A percentile compares a stretch with the other conserved stretches of the same genome.
Conservation (phyloP, 1,284 basidiomycete species). For the Tylopilus sp. region DNA sequence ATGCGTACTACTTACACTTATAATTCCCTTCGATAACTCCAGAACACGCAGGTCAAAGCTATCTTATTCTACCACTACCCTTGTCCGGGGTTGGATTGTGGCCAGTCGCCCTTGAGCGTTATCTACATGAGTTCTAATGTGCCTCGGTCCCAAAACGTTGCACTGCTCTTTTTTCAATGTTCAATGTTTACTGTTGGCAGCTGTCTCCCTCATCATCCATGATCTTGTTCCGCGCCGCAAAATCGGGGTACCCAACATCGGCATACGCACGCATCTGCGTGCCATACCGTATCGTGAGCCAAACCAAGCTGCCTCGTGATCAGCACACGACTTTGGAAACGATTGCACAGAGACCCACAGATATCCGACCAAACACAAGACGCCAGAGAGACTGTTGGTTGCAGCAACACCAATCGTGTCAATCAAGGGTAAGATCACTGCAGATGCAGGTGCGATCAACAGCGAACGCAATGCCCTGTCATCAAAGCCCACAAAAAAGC, state of each 20-base stretch:
- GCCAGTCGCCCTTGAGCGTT: neutral
- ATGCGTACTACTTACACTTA: no score
- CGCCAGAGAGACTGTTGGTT: slow-evolving; percentile 61
- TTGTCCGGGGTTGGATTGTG: no score
- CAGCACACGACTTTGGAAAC: neutral
- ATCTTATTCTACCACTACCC: no score
- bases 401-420: slow-evolving; percentile 63
- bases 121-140: neutral
- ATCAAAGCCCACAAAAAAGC: slow-evolving; percentile 9
- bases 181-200: neutral
- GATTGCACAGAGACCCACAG: slow-evolving; percentile 45
- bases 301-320: slow-evolving; percentile 47
- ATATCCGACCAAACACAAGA: slow-evolving; percentile 57
- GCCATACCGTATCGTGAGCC: slow-evolving; percentile 57
- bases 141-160: neutral
- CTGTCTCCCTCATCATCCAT: neutral
- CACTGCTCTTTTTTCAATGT: neutral
- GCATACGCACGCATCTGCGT: slow-evolving; percentile 58
- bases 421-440: slow-evolving; percentile 52
- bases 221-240: slow-evolving; percentile 5
- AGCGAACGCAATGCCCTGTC: slow-evolving; percentile 57
- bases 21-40: no score
- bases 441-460: slow-evolving; percentile 38
- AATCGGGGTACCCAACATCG: slow-evolving; percentile 55
- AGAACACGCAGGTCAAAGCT: no score